Percentiles rank a stretch among this genome's conserved stretches.
phyloP scores from a whole-genome alignment of 306 rosid species.

The Trifolium pratense region DNA sequence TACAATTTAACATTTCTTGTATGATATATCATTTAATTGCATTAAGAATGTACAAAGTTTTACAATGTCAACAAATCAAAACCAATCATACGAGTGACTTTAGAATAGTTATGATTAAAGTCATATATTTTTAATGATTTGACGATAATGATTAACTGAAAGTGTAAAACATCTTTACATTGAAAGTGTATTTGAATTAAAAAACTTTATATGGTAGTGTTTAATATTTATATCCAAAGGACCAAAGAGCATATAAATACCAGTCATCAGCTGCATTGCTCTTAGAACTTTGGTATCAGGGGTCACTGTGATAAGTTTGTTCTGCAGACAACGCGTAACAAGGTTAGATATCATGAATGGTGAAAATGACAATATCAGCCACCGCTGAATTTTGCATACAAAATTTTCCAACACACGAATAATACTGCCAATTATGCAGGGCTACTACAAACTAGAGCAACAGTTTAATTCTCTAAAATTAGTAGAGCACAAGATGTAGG shows the following conservation, averaged over 20 bases:
- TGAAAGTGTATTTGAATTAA: too few species aligned
- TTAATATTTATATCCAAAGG: slow-evolving; percentile 3
- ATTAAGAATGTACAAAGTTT: too few species aligned
- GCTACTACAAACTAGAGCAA: slow-evolving; percentile 20
- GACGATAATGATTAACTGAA: too few species aligned
- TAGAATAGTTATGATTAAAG: too few species aligned
- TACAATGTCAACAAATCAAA: too few species aligned
- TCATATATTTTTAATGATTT: too few species aligned
- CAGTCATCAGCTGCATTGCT: slow-evolving; percentile 99
- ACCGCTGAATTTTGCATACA: slow-evolving; percentile 7
- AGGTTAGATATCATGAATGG: slow-evolving; percentile 37
- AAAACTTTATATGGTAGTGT: not conserved
- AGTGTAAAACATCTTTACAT: too few species aligned
- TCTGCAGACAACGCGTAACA: slow-evolving; percentile 53
- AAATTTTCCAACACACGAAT: slow-evolving; percentile 1
- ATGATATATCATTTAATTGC: too few species aligned
- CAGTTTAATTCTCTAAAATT: not conserved
- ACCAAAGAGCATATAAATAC: slow-evolving; percentile 46
- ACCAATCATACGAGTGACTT: too few species aligned
- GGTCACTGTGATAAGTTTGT: slow-evolving; percentile 92
- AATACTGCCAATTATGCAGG: not conserved
- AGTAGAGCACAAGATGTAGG: slow-evolving; percentile 9
- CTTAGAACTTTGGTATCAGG: slow-evolving; percentile 83
- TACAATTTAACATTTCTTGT: too few species aligned
- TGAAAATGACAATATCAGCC: not conserved